A percentile compares a stretch with the other conserved stretches of the same genome.
Evolutionary conservation across 768 basidiomycete genomes (phyloP).

Genomic region (Rhizopogon vesiculosus): DNA sequence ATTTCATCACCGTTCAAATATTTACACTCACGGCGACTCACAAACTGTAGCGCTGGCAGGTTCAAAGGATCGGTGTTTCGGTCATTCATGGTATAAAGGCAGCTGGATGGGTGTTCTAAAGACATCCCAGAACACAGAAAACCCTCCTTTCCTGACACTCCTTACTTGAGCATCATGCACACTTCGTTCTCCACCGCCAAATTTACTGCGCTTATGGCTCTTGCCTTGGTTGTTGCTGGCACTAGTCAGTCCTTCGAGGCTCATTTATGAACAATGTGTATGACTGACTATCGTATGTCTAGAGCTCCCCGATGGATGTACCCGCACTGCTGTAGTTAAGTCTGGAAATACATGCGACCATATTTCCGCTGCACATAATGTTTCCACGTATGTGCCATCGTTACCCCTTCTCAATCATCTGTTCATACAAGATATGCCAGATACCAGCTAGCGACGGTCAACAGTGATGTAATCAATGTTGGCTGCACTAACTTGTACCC

Average conservation of each 20-base stretch:
- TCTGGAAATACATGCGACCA: conserved; percentile 59
- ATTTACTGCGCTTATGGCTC: conserved; percentile 6
- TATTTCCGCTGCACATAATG: conserved; percentile 58
- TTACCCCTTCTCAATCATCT: not conserved
- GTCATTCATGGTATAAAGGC: conserved; percentile 15
- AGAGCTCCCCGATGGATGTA: conserved; percentile 31
- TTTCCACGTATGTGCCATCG: conserved; percentile 49
- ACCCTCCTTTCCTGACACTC: not conserved
- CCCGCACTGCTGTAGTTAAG: conserved; percentile 56
- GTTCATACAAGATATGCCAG: conserved; percentile 19
- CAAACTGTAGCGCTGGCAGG: not conserved
- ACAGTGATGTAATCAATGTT: conserved; percentile 42
- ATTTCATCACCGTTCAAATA: not conserved
- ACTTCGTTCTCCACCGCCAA: conserved; percentile 6
- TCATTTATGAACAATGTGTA: not conserved
- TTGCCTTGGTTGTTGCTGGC: not conserved
- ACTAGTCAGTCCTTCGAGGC: conserved; percentile 12
- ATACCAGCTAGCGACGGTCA: conserved; percentile 55
- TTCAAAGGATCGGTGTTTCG: no score
- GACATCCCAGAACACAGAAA: not conserved
- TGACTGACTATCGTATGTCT: not conserved
- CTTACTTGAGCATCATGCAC: conserved; percentile 11
- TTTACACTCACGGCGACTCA: not conserved
- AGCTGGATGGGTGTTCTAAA: not conserved
- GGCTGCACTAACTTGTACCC: conserved; percentile 52